Evolutionary conservation across 768 basidiomycete genomes (phyloP), one percentile per base, ranked within the genome.

Genomic region (Ramaria rubella): DNA sequence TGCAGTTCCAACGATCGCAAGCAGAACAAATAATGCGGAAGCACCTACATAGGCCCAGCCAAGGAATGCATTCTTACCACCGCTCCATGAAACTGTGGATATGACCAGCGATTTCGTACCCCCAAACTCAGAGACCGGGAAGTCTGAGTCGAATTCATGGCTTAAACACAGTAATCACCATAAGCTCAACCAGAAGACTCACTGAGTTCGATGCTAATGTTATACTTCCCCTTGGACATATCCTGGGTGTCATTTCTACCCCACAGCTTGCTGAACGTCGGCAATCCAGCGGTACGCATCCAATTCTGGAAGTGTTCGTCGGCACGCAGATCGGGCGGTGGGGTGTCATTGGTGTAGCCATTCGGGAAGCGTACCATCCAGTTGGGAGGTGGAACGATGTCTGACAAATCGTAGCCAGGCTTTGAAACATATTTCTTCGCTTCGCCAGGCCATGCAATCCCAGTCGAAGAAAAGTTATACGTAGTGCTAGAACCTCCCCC

Each of bases 231-330:
- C 53, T 82, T 77, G 19, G 64, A 62, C 77, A 99, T 81, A 23
- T 71, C 74, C 50, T 86, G 77, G 27, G 81, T 69, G 64, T 98
- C 94, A 67, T 97, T 98, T 60, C 95, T 78, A 15, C 87, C 94
- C 65, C 88, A 97, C 21, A 99, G 75, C 72, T 99, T 98, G 30
- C 92, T 85, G 70, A 99, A 99, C 5, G 95, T 97, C 8, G 96
- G 96, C 46, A 98, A 71, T 12, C 95, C 96, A 1, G 96, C 92
- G 2, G 94, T 96, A 58, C 95, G 82, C 96, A 99, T 99, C 96
- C 96, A 99, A 67, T 95, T 94, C 72, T 98, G 95, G 76, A 99
- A 98, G 64, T 90, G 94, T 70, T 97, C 90, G 65, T 98, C 86
- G 2, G 63, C 61, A 52, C 75, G 73, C 33, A 98, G 74, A 66